Evolutionary conservation across 768 basidiomycete genomes (phyloP), one percentile per base, ranked within the genome.

Genomic region (Plicaturopsis crispa): DNA sequence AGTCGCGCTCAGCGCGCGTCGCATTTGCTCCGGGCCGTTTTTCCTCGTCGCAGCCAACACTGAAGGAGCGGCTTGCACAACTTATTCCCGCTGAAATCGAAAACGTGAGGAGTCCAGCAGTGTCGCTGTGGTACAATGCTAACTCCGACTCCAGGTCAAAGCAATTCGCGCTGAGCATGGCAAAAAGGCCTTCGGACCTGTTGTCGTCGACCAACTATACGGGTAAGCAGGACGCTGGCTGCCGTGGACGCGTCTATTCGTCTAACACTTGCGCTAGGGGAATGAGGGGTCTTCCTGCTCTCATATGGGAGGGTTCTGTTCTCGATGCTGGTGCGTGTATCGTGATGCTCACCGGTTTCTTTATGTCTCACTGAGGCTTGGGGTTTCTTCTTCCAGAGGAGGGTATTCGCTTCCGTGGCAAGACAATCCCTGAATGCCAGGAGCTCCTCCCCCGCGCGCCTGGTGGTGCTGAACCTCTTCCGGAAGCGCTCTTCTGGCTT

Each of bases 231-330:
- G 31, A 17, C 16, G 41, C 33, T 30, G 19, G 6, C 6, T 40
- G 23, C 17, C 22, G 24, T 28, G 22, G 2, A 6, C 18, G 22
- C 19, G 33, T 40, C n/a, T 19, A 33, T 36, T 40, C 34, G 47
- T 32, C 33, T 42, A 37, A 41, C 24, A 34, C 19, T 32, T 34
- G 44, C 38, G 48, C 1, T 44, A 90, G 86, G 49, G 87, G 88
- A 38, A 88, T 90, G 85, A 71, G 86, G 45, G 84, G 87, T 45
- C 73, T 89, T 34, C 87, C 93, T 48, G 92, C 91, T 38, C 78
- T 98, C 49, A 90, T 98, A 51, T 98, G 94, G 94, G 94, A 98
- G 48, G 94, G 87, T 44, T 98, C 94, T 40, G 94, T 98, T 43
- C 80, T 98, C 46, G 94, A 97, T 57, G 78, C 94, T 38, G 84